Evolutionary conservation across 2,329 filamentous ascomycete genomes (phyloP), one percentile per base, ranked within the genome.

Genomic region (Phialemonium atrogriseum): DNA sequence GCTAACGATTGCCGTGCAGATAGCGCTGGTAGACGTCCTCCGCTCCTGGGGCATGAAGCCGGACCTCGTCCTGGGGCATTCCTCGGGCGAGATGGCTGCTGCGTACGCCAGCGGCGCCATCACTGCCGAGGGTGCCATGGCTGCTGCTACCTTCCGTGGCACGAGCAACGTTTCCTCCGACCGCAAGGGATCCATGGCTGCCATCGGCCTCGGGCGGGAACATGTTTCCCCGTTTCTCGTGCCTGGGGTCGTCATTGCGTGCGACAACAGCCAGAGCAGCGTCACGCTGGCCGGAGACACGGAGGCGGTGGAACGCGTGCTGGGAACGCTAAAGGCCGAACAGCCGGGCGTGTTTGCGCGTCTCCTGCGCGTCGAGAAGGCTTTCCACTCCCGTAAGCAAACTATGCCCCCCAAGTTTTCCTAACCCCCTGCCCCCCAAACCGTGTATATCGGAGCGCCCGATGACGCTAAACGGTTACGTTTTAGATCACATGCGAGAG

Each of bases 81-180:
- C 58, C 0, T 52, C 46, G 2, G 64, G 64, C 1, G 64, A 67
- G 36, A 61, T 66, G 20, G 62, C 54, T 0, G 64, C 62, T 2
- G 61, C 62, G 0, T 66, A 66, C 27, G 58, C 60, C 1, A 48
- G 54, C 0, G 58, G 61, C 1, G 36, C 43, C 2, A 35, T 67
- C 4, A 47, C 54, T 0, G 41, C 49, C 1, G 36, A 48, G 11
- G 52, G 55, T 5, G 60, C 62, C 7, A 56, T 64, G 29, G 46
- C 44, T 3, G 42, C 53, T 0, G 58, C 61, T 0, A 66, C 58
- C 35, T 55, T 57, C 27, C 55, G 64, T 8, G 64, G 63, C 1
- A 42, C 21, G 13, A 10, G 41, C 44, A 7, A 39, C 40, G 14
- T 36, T 38, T 10, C 23, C 17, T 17, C 37, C 40, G 2, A 33